Evolutionary conservation across 2,329 filamentous ascomycete genomes (phyloP), one percentile per base, ranked within the genome.

Genomic region (Microdochium bolleyi): DNA sequence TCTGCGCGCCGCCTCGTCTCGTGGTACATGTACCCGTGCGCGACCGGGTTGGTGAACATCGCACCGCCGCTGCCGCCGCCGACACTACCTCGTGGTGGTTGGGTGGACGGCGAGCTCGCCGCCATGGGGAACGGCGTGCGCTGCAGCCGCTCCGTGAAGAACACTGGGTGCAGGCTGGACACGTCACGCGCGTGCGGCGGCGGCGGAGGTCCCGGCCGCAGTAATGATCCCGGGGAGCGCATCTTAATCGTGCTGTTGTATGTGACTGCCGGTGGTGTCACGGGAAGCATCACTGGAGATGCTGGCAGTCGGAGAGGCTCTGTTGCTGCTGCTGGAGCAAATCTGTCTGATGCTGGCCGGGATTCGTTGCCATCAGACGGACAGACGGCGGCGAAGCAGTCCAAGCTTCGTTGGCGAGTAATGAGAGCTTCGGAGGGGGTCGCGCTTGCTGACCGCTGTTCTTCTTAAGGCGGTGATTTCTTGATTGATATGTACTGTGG

Each of bases 121-220:
- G 41, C 21, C 3, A 4, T 16, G 3, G 41, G 41, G 13, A 46
- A 46, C 10, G 41, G 41, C 21, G 41, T 22, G 4, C 77, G 80
- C 54, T 78, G 78, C 50, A 89, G 69, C 51, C 76, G 75, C 27
- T 80, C 73, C 0, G 86, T 87, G 70, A 91, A 90, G 70, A 92
- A 92, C 1, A 89, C 87, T 0, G 88, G 88, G 58, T 92, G 88
- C 24, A 80, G 72, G 38, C 74, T 75, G 1, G 87, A 81, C 10
- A 80, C 72, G 64, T 87, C 61, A 37, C 56, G 56, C 10, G 11
- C 25, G 37, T 44, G 2, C 8, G 51, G 13, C 25, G 3, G 9
- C 48, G 3, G 48, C 13, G 3, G 48, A 21, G 41, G 41, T 11
- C 9, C 30, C 16, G 16, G 21, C 10, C 7, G 41, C 10, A 7